These are phyloP conservation scores for Suillus fuscotomentosus DNA, from an alignment of 768 basidiomycete species.

Conservation along the genomic window DNA sequence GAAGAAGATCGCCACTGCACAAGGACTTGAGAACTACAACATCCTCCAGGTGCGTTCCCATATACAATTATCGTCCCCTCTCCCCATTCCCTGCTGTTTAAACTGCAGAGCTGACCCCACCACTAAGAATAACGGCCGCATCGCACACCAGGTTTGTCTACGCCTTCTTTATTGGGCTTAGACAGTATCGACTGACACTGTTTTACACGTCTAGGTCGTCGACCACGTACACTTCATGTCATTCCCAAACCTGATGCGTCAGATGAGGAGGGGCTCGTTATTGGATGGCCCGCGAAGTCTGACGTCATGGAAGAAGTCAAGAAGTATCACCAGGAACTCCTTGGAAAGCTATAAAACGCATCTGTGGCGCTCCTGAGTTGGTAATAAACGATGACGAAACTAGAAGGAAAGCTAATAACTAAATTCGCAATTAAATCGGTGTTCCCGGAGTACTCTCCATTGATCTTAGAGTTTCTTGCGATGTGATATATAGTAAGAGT, in stretches of 20 bases:
- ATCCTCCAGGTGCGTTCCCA: slow-evolving; percentile 57
- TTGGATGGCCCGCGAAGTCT: slow-evolving; percentile 61
- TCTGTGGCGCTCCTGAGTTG: neutral
- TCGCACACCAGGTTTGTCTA: slow-evolving; percentile 53
- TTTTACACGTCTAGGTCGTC: slow-evolving; percentile 47
- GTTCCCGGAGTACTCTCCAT: neutral
- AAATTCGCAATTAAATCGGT: neutral
- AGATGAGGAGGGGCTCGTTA: slow-evolving; percentile 70
- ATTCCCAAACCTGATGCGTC: slow-evolving; percentile 80
- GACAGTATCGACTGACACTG: neutral
- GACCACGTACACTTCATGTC: slow-evolving; percentile 92
- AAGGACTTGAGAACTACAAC: slow-evolving; percentile 80
- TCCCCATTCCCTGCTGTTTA: neutral
- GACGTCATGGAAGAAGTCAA: slow-evolving; percentile 22
- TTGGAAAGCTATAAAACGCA: slow-evolving; percentile 12
- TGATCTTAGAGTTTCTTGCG: neutral
- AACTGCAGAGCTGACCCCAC: neutral
- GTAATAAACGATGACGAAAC: neutral
- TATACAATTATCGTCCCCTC: neutral
- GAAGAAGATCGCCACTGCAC: slow-evolving; percentile 84
- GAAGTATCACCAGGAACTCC: slow-evolving; percentile 18
- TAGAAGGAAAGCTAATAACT: neutral
- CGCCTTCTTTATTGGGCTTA: neutral
- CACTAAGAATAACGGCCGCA: slow-evolving; percentile 62
- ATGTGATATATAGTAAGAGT: neutral